Evolutionary conservation across 441 rosid genomes (phyloP), one percentile per base, ranked within the genome.

Genomic region (Rhodomyrtus psidioides): DNA sequence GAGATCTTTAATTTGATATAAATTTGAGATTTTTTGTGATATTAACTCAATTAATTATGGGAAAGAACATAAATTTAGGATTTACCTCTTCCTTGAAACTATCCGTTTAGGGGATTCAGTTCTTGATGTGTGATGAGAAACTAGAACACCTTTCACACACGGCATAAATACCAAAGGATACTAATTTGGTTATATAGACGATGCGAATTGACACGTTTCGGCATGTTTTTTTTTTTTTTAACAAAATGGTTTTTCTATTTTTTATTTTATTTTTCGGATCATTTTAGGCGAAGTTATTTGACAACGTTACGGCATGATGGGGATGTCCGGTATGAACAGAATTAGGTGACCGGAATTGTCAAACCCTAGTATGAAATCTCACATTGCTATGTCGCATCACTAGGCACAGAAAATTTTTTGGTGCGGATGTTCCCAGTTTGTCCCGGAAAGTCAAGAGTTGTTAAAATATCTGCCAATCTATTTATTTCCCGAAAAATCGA

Each of bases 161-260:
- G 26, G 26, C 79, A 5, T 19, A 65, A 34, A 34, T 10, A 12
- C 12, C 15, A 0, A 19, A 5, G 4, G 4, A 70, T 10, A 10
- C 7, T 9, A 2, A 34, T 34, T 9, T 39, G 1, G 26, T 34
- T 70, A 65, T 70, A 0, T 8, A 70, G 9, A 0, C 2, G 2
- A 23, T 16, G 6, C 15, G 2, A 6, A 46, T 70, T 70, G 42
- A 39, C 4, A 5, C 2, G 2, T 3, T 5, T 1, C 12, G 6
- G 1, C 24, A 6, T 9, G 5, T 65, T 34, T 49, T 49, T 49
- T 12, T 46, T 46, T 10, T 49, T 46, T 9, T 19, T 19, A 5
- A 21, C 23, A 49, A 21, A 39, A 70, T 12, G 79, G 5, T 2
- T 34, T 62, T 9, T 19, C 21, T 17, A 49, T 10, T 16, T 24